A percentile compares a stretch with the other conserved stretches of the same genome.
These are phyloP conservation scores for Heliamphora exappendiculata DNA, from an alignment of 148 eudicot genomes.

Conservation along the genomic window DNA sequence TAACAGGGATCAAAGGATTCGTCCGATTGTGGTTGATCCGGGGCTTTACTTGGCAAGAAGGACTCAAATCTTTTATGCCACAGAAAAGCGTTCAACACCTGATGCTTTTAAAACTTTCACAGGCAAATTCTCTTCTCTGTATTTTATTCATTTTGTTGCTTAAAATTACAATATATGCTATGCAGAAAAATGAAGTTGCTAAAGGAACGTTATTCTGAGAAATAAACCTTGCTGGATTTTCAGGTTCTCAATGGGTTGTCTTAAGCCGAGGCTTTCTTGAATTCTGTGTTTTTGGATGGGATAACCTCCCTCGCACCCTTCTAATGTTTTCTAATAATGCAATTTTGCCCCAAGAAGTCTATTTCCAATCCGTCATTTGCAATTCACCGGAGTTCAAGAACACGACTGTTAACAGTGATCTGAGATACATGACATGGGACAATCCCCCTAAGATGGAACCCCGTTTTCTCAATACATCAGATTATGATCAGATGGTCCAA, in stretches of 20 bases:
- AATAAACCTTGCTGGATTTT: constrained; percentile 6
- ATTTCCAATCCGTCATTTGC: constrained; percentile 83
- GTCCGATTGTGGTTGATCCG: constrained; percentile 88
- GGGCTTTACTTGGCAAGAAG: constrained; percentile 77
- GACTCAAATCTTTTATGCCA: constrained; percentile 75
- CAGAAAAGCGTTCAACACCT: constrained; percentile 73
- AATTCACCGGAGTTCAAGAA: constrained; percentile 75
- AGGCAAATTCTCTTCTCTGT: constrained; percentile 35
- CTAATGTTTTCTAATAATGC: constrained; percentile 77
- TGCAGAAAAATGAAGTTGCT: neutral
- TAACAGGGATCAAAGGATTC: constrained; percentile 57
- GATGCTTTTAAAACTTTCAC: constrained; percentile 79
- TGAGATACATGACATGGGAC: constrained; percentile 94
- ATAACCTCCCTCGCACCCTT: constrained; percentile 84
- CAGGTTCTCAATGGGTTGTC: constrained; percentile 90
- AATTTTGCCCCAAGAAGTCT: constrained; percentile 76
- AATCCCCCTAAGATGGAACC: constrained; percentile 95
- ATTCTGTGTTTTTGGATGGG: constrained; percentile 79
- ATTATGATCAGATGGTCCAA: constrained; percentile 61
- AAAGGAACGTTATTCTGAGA: neutral
- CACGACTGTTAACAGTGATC: constrained; percentile 69
- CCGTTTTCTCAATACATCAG: constrained; percentile 46
- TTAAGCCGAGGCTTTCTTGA: constrained; percentile 75
- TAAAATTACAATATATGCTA: neutral
- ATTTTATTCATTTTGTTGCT: neutral